Evolutionary conservation across 2,329 filamentous ascomycete species (phyloP).

Genomic region (Conoideocrella luteorostrata): DNA sequence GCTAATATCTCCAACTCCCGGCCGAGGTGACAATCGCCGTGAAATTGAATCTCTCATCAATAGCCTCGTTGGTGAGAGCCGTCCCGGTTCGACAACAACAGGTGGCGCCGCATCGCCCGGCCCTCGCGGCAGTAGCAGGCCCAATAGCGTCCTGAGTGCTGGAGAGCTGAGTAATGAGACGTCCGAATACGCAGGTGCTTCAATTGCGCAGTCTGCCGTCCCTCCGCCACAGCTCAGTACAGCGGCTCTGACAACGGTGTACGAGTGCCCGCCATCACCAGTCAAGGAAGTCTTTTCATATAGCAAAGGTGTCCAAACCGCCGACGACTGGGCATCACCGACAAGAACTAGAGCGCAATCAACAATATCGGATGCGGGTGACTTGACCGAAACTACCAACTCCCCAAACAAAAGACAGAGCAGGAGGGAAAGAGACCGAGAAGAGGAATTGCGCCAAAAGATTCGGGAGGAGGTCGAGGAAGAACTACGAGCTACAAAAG

Average conservation of each 20-base stretch:
- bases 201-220: slow-evolving; percentile 31
- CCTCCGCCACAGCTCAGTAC: slow-evolving; percentile 56
- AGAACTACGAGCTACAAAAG: slow-evolving; percentile 70
- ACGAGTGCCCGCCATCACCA: slow-evolving; percentile 70
- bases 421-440: slow-evolving; percentile 70
- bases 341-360: slow-evolving; percentile 38
- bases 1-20: slow-evolving; percentile 62
- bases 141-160: slow-evolving; percentile 78
- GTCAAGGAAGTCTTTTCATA: slow-evolving; percentile 87
- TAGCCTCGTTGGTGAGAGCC: slow-evolving; percentile 72
- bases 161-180: slow-evolving; percentile 73
- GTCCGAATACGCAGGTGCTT: slow-evolving; percentile 51
- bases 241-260: slow-evolving; percentile 66
- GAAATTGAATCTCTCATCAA: slow-evolving; percentile 84
- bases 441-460: slow-evolving; percentile 82
- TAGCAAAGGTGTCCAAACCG: slow-evolving; percentile 93
- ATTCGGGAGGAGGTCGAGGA: slow-evolving; percentile 88
- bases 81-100: slow-evolving; percentile 61
- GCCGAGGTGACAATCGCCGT: slow-evolving; percentile 60
- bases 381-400: slow-evolving; percentile 45
- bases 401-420: slow-evolving; percentile 69
- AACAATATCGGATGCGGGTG: slow-evolving; percentile 53
- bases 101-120: slow-evolving; percentile 60
- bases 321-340: slow-evolving; percentile 61
- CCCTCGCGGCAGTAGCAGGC: slow-evolving; percentile 68